Percentiles rank a stretch among this genome's conserved stretches.
These are phyloP conservation scores for Chlamydomonas sp. DNA, from an alignment of 139 green algal species.

Conservation along the genomic window DNA sequence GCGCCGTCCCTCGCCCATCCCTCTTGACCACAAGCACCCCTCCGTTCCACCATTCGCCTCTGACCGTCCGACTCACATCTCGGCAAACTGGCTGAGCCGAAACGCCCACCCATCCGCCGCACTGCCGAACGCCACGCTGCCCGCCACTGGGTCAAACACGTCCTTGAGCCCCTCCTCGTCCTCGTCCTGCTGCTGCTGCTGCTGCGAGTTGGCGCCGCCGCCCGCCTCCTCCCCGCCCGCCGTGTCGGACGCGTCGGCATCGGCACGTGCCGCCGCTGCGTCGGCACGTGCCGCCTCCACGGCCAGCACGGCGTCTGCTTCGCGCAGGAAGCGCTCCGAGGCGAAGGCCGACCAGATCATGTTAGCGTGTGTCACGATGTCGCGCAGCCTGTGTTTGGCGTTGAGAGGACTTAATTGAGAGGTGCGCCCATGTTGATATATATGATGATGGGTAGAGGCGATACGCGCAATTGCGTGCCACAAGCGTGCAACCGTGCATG, in stretches of 20 bases:
- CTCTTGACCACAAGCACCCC: background rate
- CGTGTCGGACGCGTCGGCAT: background rate
- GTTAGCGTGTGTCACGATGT: conserved; percentile 95
- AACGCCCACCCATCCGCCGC: conserved; percentile 98
- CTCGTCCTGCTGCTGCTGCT: conserved; percentile 21
- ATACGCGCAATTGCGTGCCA: too few species aligned
- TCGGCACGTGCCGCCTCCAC: conserved; percentile 55
- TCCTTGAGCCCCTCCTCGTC: conserved; percentile 52
- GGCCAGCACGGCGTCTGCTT: conserved; percentile 91
- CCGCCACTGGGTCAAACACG: conserved; percentile 73
- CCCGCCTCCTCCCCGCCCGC: conserved; percentile 12
- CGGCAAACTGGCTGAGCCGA: conserved; percentile 85
- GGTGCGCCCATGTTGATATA: too few species aligned
- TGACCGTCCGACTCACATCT: conserved; percentile 55
- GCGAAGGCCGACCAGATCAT: conserved; percentile 83
- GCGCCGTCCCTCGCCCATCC: background rate
- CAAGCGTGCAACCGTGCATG: too few species aligned
- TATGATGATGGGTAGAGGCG: too few species aligned
- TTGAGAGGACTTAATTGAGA: too few species aligned
- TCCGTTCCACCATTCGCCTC: too few species aligned
- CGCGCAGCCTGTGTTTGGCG: conserved; percentile 52
- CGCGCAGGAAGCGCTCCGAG: conserved; percentile 87
- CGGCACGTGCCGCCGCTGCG: background rate
- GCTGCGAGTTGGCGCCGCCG: background rate
- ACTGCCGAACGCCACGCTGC: conserved; percentile 95